Evolutionary conservation across 2,329 filamentous ascomycete species (phyloP).

Genomic region (Daldinia sp.): DNA sequence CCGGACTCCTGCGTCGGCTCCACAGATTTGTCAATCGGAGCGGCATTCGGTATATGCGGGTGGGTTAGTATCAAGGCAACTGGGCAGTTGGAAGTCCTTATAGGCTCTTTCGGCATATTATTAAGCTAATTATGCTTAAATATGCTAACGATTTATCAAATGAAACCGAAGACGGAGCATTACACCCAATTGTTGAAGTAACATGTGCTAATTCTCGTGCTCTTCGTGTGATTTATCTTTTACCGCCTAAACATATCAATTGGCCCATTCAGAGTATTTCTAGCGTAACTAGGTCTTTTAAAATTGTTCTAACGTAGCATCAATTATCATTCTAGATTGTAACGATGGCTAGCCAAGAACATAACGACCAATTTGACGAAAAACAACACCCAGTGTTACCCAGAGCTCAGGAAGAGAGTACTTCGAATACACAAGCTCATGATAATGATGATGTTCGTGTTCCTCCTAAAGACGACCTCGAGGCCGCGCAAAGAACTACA

Average conservation of each 20-base stretch:
- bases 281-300: not conserved
- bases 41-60: conserved; percentile 38
- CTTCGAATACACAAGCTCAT: conserved; percentile 36
- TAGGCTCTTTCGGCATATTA: conserved; percentile 30
- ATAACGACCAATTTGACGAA: conserved; percentile 38
- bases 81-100: conserved; percentile 24
- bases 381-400: conserved; percentile 32
- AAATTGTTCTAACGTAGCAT: conserved; percentile 5
- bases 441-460: conserved; percentile 23
- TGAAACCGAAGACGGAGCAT: conserved; percentile 46
- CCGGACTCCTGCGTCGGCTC: conserved; percentile 42
- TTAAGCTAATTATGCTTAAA: conserved; percentile 22
- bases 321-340: conserved; percentile 21
- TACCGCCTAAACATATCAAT: conserved; percentile 6
- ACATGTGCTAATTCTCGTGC: conserved; percentile 19
- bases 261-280: not conserved
- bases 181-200: conserved; percentile 8
- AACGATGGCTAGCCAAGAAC: conserved; percentile 38
- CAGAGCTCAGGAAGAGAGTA: conserved; percentile 37
- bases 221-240: conserved; percentile 23
- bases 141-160: conserved; percentile 30
- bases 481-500: not conserved
- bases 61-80: conserved; percentile 27
- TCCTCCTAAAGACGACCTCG: conserved; percentile 27
- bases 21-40: conserved; percentile 44